Conservation (phyloP, 2,329 filamentous ascomycete genomes). For the Shiraia bambusicola region DNA sequence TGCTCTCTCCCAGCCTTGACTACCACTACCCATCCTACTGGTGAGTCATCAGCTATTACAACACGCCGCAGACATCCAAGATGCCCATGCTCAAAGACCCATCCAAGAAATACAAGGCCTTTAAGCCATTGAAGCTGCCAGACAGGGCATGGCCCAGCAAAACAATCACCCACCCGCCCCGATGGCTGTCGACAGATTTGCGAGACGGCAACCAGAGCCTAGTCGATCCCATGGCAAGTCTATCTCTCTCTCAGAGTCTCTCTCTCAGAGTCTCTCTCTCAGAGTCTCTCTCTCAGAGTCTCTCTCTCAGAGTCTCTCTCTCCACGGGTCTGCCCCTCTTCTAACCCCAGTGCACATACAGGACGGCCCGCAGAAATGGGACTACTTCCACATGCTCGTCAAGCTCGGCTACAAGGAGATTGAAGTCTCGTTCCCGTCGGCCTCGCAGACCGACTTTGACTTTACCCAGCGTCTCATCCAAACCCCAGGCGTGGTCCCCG, state of each 20-base stretch:
- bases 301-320: too few relatives aligned
- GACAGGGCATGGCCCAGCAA: constrained; percentile 83
- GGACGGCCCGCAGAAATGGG: constrained; percentile 94
- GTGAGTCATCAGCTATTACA: too few relatives aligned
- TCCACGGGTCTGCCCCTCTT: too few relatives aligned
- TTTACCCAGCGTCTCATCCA: constrained; percentile 86
- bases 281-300: too few relatives aligned
- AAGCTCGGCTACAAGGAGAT: constrained; percentile 97
- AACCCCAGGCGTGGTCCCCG: constrained; percentile 78
- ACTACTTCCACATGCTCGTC: constrained; percentile 91
- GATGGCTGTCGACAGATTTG: constrained; percentile 87
- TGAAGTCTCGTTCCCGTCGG: constrained; percentile 92
- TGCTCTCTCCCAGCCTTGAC: not conserved
- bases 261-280: too few relatives aligned
- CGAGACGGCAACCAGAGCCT: constrained; percentile 94
- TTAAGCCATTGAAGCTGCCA: constrained; percentile 66
- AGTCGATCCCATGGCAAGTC: constrained; percentile 82
- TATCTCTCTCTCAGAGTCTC: too few relatives aligned
- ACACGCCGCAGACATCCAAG: constrained; percentile 8
- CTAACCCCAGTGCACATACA: constrained; percentile 37
- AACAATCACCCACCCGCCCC: constrained; percentile 77
- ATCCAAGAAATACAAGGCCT: constrained; percentile 73
- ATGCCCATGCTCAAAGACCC: constrained; percentile 68
- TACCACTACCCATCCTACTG: too few relatives aligned
- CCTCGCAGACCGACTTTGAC: constrained; percentile 93